phyloP scores from a whole-genome alignment of 108 stramenopile species.

The Nitzschia palea region DNA sequence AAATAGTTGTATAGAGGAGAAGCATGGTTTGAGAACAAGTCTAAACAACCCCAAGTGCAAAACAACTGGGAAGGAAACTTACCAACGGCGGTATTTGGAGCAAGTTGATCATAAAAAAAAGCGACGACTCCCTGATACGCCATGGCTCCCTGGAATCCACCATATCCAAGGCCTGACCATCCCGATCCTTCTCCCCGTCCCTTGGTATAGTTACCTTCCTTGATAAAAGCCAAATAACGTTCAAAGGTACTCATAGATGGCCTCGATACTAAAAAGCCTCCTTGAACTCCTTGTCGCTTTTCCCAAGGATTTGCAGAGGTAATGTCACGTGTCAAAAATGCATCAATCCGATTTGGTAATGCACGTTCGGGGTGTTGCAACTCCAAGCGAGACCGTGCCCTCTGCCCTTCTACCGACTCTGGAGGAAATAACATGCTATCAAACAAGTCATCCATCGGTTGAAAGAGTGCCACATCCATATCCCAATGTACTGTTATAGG shows the following conservation, averaged over 20 bases:
- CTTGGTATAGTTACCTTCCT: constrained; percentile 53
- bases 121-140: constrained; percentile 71
- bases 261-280: constrained; percentile 62
- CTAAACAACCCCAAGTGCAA: background rate
- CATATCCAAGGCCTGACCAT: constrained; percentile 69
- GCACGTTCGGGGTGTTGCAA: constrained; percentile 50
- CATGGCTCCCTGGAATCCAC: constrained; percentile 77
- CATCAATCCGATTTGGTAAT: constrained; percentile 61
- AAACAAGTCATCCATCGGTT: constrained; percentile 73
- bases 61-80: background rate
- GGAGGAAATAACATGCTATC: constrained; percentile 61
- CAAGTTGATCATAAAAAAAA: constrained; percentile 66
- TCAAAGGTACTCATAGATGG: constrained; percentile 47
- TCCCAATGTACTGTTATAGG: constrained; percentile 55
- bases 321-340: constrained; percentile 71
- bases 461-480: constrained; percentile 55
- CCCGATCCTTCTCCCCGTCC: constrained; percentile 56
- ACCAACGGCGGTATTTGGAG: constrained; percentile 41
- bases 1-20: background rate
- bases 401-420: constrained; percentile 30
- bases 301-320: constrained; percentile 53
- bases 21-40: constrained; percentile 15
- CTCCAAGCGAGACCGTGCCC: constrained; percentile 38
- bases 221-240: constrained; percentile 50
- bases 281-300: constrained; percentile 55